A percentile compares a stretch with the other conserved stretches of the same genome.
Conservation (phyloP, 345 rosid genomes). For the Heritiera fomes region DNA sequence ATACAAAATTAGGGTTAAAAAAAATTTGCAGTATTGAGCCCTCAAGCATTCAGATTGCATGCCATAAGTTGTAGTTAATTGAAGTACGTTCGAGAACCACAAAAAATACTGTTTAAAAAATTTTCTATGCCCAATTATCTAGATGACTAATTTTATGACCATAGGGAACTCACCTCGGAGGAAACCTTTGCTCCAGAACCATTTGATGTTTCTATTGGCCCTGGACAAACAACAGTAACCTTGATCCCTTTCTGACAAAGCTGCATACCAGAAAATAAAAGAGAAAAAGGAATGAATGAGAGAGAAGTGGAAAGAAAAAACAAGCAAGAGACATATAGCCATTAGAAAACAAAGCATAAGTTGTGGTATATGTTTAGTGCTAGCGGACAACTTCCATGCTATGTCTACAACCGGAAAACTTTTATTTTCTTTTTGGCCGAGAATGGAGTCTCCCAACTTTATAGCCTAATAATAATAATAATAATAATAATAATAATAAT, state of each 20-base stretch:
- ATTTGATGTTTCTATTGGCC: slow-evolving; percentile 76
- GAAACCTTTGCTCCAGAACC: slow-evolving; percentile 54
- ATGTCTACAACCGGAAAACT: neutral
- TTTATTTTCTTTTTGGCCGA: neutral
- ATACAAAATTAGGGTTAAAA: neutral
- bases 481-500: neutral
- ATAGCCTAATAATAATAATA: neutral
- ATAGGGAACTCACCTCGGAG: slow-evolving; percentile 47
- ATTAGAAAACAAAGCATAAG: neutral
- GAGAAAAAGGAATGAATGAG: neutral
- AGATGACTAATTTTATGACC: neutral
- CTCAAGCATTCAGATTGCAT: neutral
- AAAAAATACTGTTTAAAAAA: neutral
- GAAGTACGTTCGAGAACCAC: neutral
- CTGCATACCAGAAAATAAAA: slow-evolving; percentile 40
- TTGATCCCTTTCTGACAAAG: slow-evolving; percentile 78
- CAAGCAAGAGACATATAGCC: neutral
- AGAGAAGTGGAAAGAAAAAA: neutral
- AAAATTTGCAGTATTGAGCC: neutral
- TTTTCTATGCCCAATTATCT: too few relatives aligned
- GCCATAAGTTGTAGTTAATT: neutral
- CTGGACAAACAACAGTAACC: slow-evolving; percentile 95
- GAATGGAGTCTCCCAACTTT: neutral
- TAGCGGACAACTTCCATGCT: neutral
- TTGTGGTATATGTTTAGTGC: neutral